Percentiles rank a stretch among this genome's conserved stretches.
These are phyloP conservation scores for Phialocephala subalpina DNA, from an alignment of 2,329 filamentous ascomycete species.

Conservation along the genomic window DNA sequence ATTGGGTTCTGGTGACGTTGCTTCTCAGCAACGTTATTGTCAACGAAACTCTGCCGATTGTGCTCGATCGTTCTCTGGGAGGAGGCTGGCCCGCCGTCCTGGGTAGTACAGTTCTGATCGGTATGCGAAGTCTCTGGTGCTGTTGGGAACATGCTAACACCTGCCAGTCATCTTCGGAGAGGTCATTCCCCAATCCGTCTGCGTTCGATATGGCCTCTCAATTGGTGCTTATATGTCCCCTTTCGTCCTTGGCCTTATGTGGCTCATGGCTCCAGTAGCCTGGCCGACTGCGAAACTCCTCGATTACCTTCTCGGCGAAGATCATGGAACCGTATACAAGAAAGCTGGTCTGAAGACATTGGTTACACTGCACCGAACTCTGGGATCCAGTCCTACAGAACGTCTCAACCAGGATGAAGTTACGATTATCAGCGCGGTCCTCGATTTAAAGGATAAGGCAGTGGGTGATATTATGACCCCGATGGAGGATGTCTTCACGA, in stretches of 20 bases:
- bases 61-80: constrained; percentile 91
- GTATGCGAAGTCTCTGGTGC: constrained; percentile 56
- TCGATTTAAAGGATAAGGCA: constrained; percentile 95
- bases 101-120: constrained; percentile 92
- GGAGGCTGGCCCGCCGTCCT: constrained; percentile 95
- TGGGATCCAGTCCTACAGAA: constrained; percentile 83
- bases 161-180: constrained; percentile 93
- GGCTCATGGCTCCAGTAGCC: constrained; percentile 85
- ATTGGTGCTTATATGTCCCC: constrained; percentile 96
- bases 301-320: constrained; percentile 90
- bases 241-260: constrained; percentile 89
- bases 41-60: constrained; percentile 95
- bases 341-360: constrained; percentile 97
- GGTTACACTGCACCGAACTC: constrained; percentile 90
- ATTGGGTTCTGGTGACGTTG: constrained; percentile 96
- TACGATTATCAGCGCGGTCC: constrained; percentile 95
- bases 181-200: constrained; percentile 93
- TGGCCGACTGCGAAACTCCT: constrained; percentile 97
- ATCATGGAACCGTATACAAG: constrained; percentile 97
- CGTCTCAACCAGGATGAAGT: constrained; percentile 97
- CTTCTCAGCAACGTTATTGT: constrained; percentile 97
- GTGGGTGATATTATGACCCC: constrained; percentile 98
- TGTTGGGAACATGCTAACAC: constrained; percentile 34
- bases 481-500: constrained; percentile 95
- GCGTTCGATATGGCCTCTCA: constrained; percentile 92